Evolutionary conservation across 73 alveolate species (phyloP).

Genomic region (Stentor roeselii): DNA sequence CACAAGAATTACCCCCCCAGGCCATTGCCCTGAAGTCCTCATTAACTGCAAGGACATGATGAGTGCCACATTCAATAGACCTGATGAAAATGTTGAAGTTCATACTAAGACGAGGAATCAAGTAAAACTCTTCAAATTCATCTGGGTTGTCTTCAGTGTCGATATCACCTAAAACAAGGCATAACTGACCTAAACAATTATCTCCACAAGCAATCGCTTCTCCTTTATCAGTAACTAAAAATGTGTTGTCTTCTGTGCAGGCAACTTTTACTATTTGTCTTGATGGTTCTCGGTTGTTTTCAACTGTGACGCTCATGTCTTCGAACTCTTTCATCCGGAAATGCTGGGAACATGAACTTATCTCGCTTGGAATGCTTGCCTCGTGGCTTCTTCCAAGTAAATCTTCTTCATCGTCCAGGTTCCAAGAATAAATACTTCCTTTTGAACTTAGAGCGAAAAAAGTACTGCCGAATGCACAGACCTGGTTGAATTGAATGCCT

Average conservation of each 20-base stretch:
- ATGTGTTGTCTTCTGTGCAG: conserved; percentile 16
- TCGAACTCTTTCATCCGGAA: not conserved
- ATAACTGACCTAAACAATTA: not conserved
- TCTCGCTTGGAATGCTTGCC: conserved; percentile 5
- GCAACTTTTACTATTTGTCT: not conserved
- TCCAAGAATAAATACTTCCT: conserved; percentile 7
- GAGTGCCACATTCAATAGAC: conserved; percentile 66
- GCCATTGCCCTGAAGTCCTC: conserved; percentile 61
- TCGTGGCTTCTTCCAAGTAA: not conserved
- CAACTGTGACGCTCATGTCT: not conserved
- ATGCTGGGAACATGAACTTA: not conserved
- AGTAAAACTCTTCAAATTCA: not conserved
- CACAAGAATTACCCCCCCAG: conserved; percentile 66
- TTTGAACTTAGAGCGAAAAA: conserved; percentile 9
- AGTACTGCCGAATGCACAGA: not conserved
- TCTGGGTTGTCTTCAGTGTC: not conserved
- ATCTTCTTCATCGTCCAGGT: not conserved
- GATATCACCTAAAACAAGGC: not conserved
- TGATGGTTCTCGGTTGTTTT: not conserved
- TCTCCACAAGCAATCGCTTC: not conserved
- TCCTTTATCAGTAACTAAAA: not conserved
- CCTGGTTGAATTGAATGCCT: not conserved
- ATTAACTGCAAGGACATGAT: conserved; percentile 65
- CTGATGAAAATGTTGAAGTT: not conserved
- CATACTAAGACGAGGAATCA: not conserved